phyloP scores from a whole-genome alignment of 2,329 filamentous ascomycete species.

The Calonectria crousiana region DNA sequence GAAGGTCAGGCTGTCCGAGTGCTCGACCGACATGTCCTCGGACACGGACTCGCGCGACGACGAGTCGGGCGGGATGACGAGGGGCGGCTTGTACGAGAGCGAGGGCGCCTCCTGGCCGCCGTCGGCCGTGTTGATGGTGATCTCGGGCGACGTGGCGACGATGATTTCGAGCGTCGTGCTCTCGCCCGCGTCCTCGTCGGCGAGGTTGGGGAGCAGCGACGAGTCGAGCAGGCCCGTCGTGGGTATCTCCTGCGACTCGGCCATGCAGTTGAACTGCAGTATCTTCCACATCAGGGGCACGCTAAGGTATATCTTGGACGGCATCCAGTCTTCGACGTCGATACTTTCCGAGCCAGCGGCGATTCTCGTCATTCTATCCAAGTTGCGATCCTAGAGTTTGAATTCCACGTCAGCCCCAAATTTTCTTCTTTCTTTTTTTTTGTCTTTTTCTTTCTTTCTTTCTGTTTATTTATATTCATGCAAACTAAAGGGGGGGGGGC shows the following conservation, averaged over 20 bases:
- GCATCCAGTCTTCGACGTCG: slow-evolving; percentile 64
- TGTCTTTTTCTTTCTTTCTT: no score
- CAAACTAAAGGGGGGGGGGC: neutral
- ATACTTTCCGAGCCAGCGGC: slow-evolving; percentile 61
- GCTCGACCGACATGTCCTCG: slow-evolving; percentile 48
- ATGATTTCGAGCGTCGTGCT: slow-evolving; percentile 60
- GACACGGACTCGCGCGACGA: slow-evolving; percentile 39
- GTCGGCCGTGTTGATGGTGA: slow-evolving; percentile 63
- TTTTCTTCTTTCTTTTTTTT: no score
- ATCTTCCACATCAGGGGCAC: slow-evolving; percentile 67
- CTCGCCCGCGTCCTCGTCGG: slow-evolving; percentile 50
- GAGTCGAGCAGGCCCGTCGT: slow-evolving; percentile 56
- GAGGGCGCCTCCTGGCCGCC: slow-evolving; percentile 63
- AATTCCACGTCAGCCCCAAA: neutral
- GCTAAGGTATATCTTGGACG: slow-evolving; percentile 64
- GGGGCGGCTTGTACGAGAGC: slow-evolving; percentile 48
- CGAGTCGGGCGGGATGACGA: slow-evolving; percentile 5
- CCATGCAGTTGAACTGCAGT: slow-evolving; percentile 59
- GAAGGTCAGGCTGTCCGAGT: slow-evolving; percentile 52
- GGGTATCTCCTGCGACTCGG: slow-evolving; percentile 51
- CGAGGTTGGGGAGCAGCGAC: slow-evolving; percentile 51
- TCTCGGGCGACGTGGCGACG: slow-evolving; percentile 63
- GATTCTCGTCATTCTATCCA: slow-evolving; percentile 62
- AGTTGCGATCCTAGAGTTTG: slow-evolving; percentile 56
- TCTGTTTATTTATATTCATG: no score